Percentiles rank a stretch among this genome's conserved stretches.
phyloP scores from a whole-genome alignment of 306 rosid genomes.

The Acacia melanoxylon region DNA sequence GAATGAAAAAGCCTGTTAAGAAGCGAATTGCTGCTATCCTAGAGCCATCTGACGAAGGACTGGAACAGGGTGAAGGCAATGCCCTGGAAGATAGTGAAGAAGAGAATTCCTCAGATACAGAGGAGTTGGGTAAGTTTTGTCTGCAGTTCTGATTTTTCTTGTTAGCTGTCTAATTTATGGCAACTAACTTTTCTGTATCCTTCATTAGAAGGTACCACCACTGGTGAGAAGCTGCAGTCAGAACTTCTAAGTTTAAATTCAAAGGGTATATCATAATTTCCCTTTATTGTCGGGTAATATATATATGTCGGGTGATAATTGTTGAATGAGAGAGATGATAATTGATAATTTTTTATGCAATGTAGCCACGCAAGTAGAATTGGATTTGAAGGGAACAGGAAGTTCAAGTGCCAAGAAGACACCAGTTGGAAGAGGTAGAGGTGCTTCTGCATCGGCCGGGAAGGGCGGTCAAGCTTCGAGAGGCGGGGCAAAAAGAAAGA shows the following conservation, averaged over 20 bases:
- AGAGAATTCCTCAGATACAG: slow-evolving; percentile 67
- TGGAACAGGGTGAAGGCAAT: slow-evolving; percentile 56
- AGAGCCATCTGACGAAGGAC: slow-evolving; percentile 68
- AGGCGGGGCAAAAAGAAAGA: slow-evolving; percentile 73
- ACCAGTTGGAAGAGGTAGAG: slow-evolving; percentile 66
- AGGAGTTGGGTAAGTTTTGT: slow-evolving; percentile 55
- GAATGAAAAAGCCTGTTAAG: slow-evolving; percentile 76
- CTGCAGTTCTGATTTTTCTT: background rate
- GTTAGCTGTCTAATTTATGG: background rate
- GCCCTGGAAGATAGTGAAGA: slow-evolving; percentile 64
- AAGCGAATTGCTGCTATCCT: slow-evolving; percentile 87
- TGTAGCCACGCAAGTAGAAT: slow-evolving; percentile 70
- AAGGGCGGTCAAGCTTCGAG: slow-evolving; percentile 71
- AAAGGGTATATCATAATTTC: slow-evolving; percentile 55
- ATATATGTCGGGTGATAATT: background rate
- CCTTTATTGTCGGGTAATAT: slow-evolving; percentile 6
- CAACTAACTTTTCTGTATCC: slow-evolving; percentile 23
- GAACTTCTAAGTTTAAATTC: slow-evolving; percentile 81
- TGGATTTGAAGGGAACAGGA: slow-evolving; percentile 75
- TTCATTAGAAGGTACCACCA: slow-evolving; percentile 46
- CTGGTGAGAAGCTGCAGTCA: slow-evolving; percentile 77
- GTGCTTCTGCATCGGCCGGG: slow-evolving; percentile 51
- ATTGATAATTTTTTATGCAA: slow-evolving; percentile 31
- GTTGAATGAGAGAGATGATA: slow-evolving; percentile 10
- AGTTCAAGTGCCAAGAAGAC: slow-evolving; percentile 64